A percentile compares a stretch with the other conserved stretches of the same genome.
Evolutionary conservation across 148 eudicot genomes (phyloP).

Genomic region (Polygonum maritimum): DNA sequence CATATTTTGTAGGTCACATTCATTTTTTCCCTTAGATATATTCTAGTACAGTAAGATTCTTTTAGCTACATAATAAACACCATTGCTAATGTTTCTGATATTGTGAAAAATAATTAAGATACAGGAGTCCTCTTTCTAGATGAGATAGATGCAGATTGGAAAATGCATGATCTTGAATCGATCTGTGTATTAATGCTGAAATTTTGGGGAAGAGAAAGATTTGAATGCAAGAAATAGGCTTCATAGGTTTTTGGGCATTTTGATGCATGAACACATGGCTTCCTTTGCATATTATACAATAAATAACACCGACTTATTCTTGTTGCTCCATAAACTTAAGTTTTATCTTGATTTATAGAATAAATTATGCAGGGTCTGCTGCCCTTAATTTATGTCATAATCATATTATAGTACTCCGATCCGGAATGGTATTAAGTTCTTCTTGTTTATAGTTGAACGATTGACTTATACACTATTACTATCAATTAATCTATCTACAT

Average conservation of each 20-base stretch:
- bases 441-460: background rate
- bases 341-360: background rate
- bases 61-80: background rate
- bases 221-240: slow-evolving; percentile 6
- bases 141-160: background rate
- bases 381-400: background rate
- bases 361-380: background rate
- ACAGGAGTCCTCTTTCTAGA: background rate
- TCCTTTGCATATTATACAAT: background rate
- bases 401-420: too few relatives aligned
- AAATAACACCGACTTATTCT: background rate
- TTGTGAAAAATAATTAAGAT: background rate
- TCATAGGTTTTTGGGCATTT: background rate
- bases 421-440: too few relatives aligned
- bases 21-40: background rate
- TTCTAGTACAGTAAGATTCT: background rate
- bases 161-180: background rate
- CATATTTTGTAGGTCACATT: background rate
- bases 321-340: background rate
- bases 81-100: background rate
- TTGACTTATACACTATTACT: background rate
- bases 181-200: slow-evolving; percentile 1
- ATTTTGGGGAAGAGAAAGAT: slow-evolving; percentile 6
- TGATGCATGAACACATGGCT: slow-evolving; percentile 8
- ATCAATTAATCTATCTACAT: background rate